Evolutionary conservation across 345 rosid genomes (phyloP), one percentile per base, ranked within the genome.

Genomic region (Citrus maxima): DNA sequence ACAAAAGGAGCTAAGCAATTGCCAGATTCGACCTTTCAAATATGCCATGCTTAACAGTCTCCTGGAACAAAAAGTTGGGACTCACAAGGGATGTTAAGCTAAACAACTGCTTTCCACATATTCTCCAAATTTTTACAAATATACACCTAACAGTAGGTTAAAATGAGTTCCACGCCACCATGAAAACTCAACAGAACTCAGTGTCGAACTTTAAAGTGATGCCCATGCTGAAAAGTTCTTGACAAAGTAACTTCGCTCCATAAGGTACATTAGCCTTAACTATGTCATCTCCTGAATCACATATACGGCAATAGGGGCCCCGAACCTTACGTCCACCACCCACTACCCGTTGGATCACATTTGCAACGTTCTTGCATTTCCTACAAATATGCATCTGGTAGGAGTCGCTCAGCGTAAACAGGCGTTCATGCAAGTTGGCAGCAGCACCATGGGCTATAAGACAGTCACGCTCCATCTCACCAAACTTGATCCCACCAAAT

Each of bases 401-500:
- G 22, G 88, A 93, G 67, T 93, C 97, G 9, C 97, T 93, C 0
- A 93, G 89, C 0, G 96, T 93, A 79, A 94, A 91, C 62, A 96
- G 95, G 24, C 98, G 95, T 80, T 93, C 98, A 38, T 92, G 90
- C 76, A 96, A 80, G 78, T 94, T 97, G 4, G 92, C 98, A 1
- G 96, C 82, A 10, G 98, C 98, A 24, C 97, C 93, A 9, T 97
- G 98, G 16, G 98, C 98, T 64, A 94, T 90, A 1, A 96, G 93
- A 82, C 96, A 94, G 81, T 97, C 98, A 5, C 98, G 88, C 82
- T 94, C 98, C 97, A 97, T 96, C 81, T 96, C 98, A 18, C 98
- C 98, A 12, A 96, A 93, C 83, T 93, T 93, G 79, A 96, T 85
- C 5, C 98, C 99, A 2, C 98, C 99, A 55, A 89, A 94, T 16